Evolutionary conservation across 2,329 filamentous ascomycete species (phyloP).

Genomic region (Gnomoniopsis smithogilvyi): DNA sequence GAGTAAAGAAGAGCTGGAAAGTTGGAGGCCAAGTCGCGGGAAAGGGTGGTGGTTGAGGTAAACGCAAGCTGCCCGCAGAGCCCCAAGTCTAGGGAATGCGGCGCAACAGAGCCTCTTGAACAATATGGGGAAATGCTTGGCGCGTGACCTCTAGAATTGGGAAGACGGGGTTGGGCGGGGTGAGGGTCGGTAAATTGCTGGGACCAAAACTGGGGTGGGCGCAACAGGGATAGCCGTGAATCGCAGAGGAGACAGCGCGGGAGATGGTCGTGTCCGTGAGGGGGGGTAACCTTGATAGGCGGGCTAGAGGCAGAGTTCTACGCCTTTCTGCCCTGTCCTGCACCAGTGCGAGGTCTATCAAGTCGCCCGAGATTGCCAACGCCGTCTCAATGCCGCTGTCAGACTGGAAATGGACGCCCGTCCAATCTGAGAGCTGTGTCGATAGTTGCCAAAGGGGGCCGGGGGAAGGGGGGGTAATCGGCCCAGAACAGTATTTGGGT

Average conservation of each 20-base stretch:
- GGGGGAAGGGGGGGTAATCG: background rate
- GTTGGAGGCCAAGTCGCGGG: conserved; percentile 5
- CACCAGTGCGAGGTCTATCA: background rate
- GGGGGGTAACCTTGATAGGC: background rate
- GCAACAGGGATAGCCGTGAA: conserved; percentile 14
- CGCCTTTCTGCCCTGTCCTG: background rate
- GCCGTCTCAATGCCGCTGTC: background rate
- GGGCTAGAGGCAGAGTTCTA: background rate
- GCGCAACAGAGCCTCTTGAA: conserved; percentile 16
- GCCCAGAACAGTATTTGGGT: background rate
- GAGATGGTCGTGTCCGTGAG: conserved; percentile 3
- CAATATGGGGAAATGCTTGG: conserved; percentile 19
- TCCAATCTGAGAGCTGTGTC: background rate
- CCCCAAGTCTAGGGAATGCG: conserved; percentile 18
- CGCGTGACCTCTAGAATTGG: conserved; percentile 17
- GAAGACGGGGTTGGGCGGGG: conserved; percentile 10
- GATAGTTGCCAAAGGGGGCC: background rate
- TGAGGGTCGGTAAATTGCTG: conserved; percentile 15
- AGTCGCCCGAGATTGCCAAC: background rate
- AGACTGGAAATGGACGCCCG: background rate
- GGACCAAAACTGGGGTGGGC: conserved; percentile 12
- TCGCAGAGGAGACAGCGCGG: background rate
- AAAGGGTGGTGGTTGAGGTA: conserved; percentile 16
- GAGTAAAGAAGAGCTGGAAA: background rate
- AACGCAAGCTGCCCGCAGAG: conserved; percentile 17